A percentile compares a stretch with the other conserved stretches of the same genome.
phyloP scores from a whole-genome alignment of 257 asterid species.

The Rubia yunnanensis region DNA sequence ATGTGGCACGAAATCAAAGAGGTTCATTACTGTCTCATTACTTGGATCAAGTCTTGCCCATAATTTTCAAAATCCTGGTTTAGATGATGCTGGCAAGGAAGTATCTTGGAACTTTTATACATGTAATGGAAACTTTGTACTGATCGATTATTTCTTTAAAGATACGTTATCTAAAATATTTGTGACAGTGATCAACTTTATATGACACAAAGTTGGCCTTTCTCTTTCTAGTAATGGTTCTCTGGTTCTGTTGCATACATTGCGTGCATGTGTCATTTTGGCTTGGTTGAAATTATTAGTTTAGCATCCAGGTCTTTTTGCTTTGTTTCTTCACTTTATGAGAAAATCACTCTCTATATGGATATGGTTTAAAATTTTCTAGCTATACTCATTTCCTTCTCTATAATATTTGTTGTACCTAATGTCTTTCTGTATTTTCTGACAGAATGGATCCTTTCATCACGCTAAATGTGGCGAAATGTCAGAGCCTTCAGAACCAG shows the following conservation, averaged over 20 bases:
- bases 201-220: neutral
- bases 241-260: neutral
- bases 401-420: slow-evolving; percentile 18
- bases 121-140: neutral
- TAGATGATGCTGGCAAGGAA: neutral
- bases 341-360: neutral
- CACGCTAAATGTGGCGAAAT: slow-evolving; percentile 55
- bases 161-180: neutral
- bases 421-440: slow-evolving; percentile 23
- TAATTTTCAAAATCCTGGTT: neutral
- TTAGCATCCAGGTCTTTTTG: neutral
- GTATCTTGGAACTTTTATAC: neutral
- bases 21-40: slow-evolving; percentile 31
- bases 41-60: neutral
- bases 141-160: neutral
- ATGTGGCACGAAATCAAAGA: slow-evolving; percentile 94
- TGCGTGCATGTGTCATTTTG: neutral
- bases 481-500: slow-evolving; percentile 73
- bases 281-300: neutral
- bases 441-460: slow-evolving; percentile 85
- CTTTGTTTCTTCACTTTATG: neutral
- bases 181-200: neutral
- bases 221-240: neutral
- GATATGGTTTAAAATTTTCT: neutral
- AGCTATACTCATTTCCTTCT: neutral